phyloP scores from a whole-genome alignment of 805 yeast genomes.

The Clavispora asparagi region DNA sequence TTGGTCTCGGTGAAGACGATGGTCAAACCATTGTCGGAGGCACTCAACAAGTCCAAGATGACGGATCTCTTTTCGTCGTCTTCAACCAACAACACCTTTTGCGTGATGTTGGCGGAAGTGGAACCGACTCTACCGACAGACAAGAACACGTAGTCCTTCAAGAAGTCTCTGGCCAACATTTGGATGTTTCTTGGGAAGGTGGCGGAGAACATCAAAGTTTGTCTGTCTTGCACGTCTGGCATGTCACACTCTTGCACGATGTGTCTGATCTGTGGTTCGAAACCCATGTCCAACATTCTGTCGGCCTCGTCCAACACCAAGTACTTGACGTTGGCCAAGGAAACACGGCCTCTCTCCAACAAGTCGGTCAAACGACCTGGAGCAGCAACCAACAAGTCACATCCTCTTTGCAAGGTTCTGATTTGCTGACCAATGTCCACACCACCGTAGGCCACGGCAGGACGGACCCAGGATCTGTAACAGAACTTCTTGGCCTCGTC shows the following conservation, averaged over 20 bases:
- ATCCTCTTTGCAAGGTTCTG: slow-evolving; percentile 85
- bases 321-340: slow-evolving; percentile 84
- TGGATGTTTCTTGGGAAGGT: slow-evolving; percentile 99
- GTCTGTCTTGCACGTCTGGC: slow-evolving; percentile 89
- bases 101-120: slow-evolving; percentile 97
- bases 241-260: slow-evolving; percentile 97
- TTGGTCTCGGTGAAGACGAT: slow-evolving; percentile 96
- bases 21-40: slow-evolving; percentile 79
- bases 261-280: slow-evolving; percentile 98
- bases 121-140: slow-evolving; percentile 99
- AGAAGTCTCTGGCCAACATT: slow-evolving; percentile 93
- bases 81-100: slow-evolving; percentile 87
- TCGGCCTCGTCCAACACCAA: slow-evolving; percentile 98
- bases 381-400: slow-evolving; percentile 95
- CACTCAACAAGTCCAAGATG: slow-evolving; percentile 75
- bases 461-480: slow-evolving; percentile 97
- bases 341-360: slow-evolving; percentile 90
- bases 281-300: slow-evolving; percentile 99
- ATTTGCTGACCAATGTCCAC: slow-evolving; percentile 87
- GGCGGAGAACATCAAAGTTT: slow-evolving; percentile 97
- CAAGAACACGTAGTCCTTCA: slow-evolving; percentile 90
- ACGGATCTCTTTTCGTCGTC: slow-evolving; percentile 88
- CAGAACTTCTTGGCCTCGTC: slow-evolving; percentile 95
- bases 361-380: slow-evolving; percentile 98
- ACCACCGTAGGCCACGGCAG: slow-evolving; percentile 98